Evolutionary conservation across 2,329 filamentous ascomycete species (phyloP).

Genomic region (Chaetomium sp.): DNA sequence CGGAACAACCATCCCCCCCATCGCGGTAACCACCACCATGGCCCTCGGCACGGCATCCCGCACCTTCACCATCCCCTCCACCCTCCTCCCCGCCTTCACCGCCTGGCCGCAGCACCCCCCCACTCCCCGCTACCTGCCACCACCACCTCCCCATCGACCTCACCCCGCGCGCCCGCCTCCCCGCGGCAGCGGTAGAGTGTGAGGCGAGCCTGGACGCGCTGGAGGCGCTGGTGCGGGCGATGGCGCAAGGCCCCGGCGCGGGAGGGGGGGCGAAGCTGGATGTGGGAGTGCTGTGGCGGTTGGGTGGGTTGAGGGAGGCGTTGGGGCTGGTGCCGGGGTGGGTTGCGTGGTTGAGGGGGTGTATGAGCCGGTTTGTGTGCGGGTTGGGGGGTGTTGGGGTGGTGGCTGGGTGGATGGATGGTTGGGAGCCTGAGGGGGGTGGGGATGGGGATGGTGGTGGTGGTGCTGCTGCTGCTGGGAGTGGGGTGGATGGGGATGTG

Average conservation of each 20-base stretch:
- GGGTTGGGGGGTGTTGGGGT: neutral
- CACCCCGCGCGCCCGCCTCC: neutral
- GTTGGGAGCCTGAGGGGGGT: neutral
- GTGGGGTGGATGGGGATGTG: neutral
- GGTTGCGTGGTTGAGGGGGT: conserved; percentile 13
- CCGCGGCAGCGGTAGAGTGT: neutral
- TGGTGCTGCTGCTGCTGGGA: neutral
- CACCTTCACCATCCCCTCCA: neutral
- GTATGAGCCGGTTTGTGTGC: conserved; percentile 8
- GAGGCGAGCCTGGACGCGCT: conserved; percentile 13
- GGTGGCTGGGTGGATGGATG: neutral
- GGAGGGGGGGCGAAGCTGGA: neutral
- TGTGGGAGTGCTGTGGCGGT: conserved; percentile 13
- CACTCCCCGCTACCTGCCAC: neutral
- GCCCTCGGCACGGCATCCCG: neutral
- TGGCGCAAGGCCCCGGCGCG: neutral
- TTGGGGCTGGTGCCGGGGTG: neutral
- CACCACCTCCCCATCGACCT: neutral
- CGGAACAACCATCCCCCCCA: neutral
- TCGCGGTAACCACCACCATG: neutral
- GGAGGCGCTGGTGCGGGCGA: neutral
- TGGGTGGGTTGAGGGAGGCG: neutral
- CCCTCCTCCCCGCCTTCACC: neutral
- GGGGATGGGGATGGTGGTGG: neutral
- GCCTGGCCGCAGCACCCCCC: neutral